These are phyloP conservation scores for Gossypium aridum DNA, from an alignment of 441 rosid genomes.

Conservation along the genomic window DNA sequence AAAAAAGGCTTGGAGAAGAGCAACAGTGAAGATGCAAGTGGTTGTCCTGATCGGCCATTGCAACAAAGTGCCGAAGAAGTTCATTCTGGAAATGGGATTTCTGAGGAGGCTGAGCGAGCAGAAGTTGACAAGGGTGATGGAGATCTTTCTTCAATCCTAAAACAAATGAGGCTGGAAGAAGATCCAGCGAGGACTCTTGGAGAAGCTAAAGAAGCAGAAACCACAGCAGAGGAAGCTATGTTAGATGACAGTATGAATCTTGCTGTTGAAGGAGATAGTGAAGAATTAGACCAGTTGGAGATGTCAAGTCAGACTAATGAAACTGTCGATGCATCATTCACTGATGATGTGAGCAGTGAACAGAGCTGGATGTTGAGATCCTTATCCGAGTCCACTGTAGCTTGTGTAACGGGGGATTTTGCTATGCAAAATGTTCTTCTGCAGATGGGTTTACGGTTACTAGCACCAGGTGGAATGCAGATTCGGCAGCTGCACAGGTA, in stretches of 20 bases:
- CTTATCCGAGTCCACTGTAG: constrained; percentile 82
- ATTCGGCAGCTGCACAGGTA: constrained; percentile 85
- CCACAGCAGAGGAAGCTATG: constrained; percentile 7
- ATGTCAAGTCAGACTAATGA: constrained; percentile 45
- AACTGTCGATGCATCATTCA: constrained; percentile 40
- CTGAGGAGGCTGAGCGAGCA: constrained; percentile 22
- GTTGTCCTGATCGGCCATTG: constrained; percentile 11
- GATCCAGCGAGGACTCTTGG: constrained; percentile 32
- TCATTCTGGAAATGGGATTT: constrained; percentile 17
- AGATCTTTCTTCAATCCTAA: constrained; percentile 36
- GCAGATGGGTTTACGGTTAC: constrained; percentile 88
- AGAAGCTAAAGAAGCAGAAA: constrained; percentile 26
- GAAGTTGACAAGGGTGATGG: constrained; percentile 25
- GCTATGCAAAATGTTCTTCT: constrained; percentile 97
- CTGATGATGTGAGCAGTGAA: constrained; percentile 73
- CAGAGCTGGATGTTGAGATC: constrained; percentile 84
- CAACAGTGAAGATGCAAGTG: constrained; percentile 14
- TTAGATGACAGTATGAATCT: constrained; percentile 3
- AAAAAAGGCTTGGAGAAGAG: constrained; percentile 40
- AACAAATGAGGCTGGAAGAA: constrained; percentile 68
- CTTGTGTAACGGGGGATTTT: constrained; percentile 85
- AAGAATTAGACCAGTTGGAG: constrained; percentile 39
- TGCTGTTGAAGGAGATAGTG: constrained; percentile 26
- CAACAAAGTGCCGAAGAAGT: constrained; percentile 21
- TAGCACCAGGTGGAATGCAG: constrained; percentile 89